Conservation (phyloP, 495 filamentous ascomycete genomes). For the Pseudevernia furfuracea region DNA sequence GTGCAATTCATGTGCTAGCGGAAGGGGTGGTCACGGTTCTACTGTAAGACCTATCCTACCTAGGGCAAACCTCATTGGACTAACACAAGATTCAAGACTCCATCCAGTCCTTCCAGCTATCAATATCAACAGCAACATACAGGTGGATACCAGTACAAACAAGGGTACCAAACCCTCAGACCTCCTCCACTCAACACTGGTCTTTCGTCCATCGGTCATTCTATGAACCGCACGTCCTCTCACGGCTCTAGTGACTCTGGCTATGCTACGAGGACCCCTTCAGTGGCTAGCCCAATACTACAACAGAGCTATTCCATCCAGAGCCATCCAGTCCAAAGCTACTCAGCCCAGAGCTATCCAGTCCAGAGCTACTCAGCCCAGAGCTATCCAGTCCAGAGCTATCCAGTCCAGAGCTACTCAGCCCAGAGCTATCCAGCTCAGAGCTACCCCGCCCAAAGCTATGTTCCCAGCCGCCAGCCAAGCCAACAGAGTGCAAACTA, state of each 20-base stretch:
- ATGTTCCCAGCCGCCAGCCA: neutral
- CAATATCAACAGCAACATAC: neutral
- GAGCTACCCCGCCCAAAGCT: neutral
- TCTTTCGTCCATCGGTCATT: neutral
- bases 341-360: no score
- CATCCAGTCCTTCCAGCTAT: neutral
- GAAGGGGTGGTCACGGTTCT: no score
- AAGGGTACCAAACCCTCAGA: neutral
- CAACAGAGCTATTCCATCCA: no score
- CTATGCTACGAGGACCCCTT: neutral
- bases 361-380: no score
- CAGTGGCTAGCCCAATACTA: constrained; percentile 4
- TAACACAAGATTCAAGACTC: neutral
- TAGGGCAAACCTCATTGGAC: neutral
- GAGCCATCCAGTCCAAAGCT: no score
- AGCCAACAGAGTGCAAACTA: neutral
- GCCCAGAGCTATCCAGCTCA: constrained; percentile 1
- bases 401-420: neutral
- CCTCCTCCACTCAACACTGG: neutral
- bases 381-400: no score
- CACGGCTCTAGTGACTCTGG: neutral
- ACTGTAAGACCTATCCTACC: neutral
- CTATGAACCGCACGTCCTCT: neutral
- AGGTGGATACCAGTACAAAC: neutral
- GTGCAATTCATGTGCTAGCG: neutral